Conservation (phyloP, 164 flowering plant genomes). For the Macadamia tetraphylla region DNA sequence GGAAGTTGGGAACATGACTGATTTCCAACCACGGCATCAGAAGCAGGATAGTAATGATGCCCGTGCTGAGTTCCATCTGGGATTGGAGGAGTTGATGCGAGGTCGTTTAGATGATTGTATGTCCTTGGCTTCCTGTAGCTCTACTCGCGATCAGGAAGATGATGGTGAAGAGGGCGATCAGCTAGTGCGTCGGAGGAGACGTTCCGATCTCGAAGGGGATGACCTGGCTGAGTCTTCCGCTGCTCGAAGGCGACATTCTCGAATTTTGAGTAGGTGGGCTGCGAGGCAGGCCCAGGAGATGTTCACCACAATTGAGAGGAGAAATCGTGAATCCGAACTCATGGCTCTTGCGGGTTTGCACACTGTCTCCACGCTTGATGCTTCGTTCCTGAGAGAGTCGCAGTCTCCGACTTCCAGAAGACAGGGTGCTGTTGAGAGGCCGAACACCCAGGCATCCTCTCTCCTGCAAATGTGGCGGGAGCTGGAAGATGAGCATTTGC, state of each 20-base stretch:
- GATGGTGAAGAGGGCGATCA: constrained; percentile 81
- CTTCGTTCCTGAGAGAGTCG: constrained; percentile 77
- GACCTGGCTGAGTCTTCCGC: constrained; percentile 94
- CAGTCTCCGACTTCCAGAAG: constrained; percentile 72
- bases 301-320: constrained; percentile 94
- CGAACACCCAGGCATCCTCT: constrained; percentile 70
- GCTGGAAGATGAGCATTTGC: constrained; percentile 85
- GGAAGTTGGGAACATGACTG: constrained; percentile 47
- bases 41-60: constrained; percentile 66
- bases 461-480: constrained; percentile 98
- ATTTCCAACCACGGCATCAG: constrained; percentile 61
- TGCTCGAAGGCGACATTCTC: constrained; percentile 78
- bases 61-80: constrained; percentile 59
- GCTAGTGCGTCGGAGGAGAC: constrained; percentile 69
- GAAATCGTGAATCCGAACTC: constrained; percentile 86
- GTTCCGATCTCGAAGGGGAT: constrained; percentile 93
- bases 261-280: constrained; percentile 91
- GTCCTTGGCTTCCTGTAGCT: constrained; percentile 73
- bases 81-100: constrained; percentile 80
- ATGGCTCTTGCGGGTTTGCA: constrained; percentile 95
- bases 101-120: constrained; percentile 83
- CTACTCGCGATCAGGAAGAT: constrained; percentile 53
- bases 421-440: constrained; percentile 76
- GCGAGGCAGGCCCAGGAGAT: constrained; percentile 95
- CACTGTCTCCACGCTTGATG: constrained; percentile 61